These are phyloP conservation scores for Rozella allomycis DNA, from an alignment of 371 early-diverging fungal species.

Conservation along the genomic window DNA sequence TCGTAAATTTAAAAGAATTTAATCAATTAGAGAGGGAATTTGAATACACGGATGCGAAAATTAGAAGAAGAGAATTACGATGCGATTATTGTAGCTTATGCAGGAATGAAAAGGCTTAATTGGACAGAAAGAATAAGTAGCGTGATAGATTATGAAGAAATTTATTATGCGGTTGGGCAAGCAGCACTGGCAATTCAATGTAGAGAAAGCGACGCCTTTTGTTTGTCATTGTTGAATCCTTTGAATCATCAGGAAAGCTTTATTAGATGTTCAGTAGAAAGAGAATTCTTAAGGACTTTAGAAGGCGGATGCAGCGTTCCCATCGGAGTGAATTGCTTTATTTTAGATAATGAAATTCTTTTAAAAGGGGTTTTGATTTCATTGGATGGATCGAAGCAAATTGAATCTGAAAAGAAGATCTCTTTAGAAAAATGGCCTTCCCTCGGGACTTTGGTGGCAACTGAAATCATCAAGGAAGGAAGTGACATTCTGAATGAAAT, in stretches of 20 bases:
- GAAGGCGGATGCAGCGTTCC: constrained; percentile 95
- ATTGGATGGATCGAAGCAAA: too few relatives aligned
- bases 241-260: constrained; percentile 45
- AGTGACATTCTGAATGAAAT: too few relatives aligned
- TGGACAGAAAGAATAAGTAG: constrained; percentile 45
- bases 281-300: constrained; percentile 62
- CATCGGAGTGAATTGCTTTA: constrained; percentile 57
- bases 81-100: constrained; percentile 69
- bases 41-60: not conserved
- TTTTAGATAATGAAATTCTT: constrained; percentile 8
- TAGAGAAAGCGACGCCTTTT: constrained; percentile 19
- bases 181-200: constrained; percentile 78
- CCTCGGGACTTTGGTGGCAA: too few relatives aligned
- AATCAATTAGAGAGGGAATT: too few relatives aligned
- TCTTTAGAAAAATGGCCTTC: too few relatives aligned
- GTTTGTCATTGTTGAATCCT: constrained; percentile 18
- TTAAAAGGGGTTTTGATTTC: too few relatives aligned
- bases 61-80: constrained; percentile 22
- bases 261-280: constrained; percentile 52
- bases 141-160: constrained; percentile 28
- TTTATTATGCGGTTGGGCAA: constrained; percentile 83
- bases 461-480: too few relatives aligned
- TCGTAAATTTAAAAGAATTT: too few relatives aligned
- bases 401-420: too few relatives aligned
- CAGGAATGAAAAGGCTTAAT: constrained; percentile 45